Base-by-base conservation (phyloP, 2,329 filamentous ascomycete species). In the Thermothelomyces thermophilus region DNA sequence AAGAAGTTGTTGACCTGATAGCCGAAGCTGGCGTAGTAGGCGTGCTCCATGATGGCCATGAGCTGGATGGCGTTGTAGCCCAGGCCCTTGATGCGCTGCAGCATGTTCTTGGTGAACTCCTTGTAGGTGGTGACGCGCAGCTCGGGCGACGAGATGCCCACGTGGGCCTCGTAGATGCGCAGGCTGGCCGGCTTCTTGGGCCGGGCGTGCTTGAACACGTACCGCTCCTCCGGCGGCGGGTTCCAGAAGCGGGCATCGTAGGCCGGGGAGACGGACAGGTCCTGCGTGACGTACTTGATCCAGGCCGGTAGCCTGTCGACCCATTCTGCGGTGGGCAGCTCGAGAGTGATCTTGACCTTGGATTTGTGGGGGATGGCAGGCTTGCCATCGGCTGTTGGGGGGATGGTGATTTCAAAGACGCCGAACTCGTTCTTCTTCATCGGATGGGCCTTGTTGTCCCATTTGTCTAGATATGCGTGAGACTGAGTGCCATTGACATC, bases 1-100 rank as follows among this genome's bases (percentile, higher is more conserved):
- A 97, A 98, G 75, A 98, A 98, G 69, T 87, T 96, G 74, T 97
- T 98, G 71, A 98, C 82, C 69, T 98, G 93, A 68, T 98, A 98
- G 41, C 93, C 93, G 62, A 98, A 98, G 64, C 91, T 97, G 62
- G 93, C 93, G 67, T 98, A 98, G 75, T 98, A 98, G 43, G 93
- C 93, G 70, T 98, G 93, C 66, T 98, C 93, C 91, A 98, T 98
- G 64, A 98, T 78, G 40, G 93, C 93, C 93, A 98, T 98, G 56
- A 98, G 76, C 67, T 98, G 93, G 59, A 98, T 97, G 48, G 90
- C 87, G 65, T 98, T 97, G 74, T 98, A 98, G 35, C 91, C 93
- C 37, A 97, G 75, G 56, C 82, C 74, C 64, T 90, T 85, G 71
- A 98, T 97, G 51, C 91, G 82, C 14, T 91, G 90, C 7, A 98